Conservation (phyloP, 805 yeast species). For the Kodamaea hsintzibuensis region DNA sequence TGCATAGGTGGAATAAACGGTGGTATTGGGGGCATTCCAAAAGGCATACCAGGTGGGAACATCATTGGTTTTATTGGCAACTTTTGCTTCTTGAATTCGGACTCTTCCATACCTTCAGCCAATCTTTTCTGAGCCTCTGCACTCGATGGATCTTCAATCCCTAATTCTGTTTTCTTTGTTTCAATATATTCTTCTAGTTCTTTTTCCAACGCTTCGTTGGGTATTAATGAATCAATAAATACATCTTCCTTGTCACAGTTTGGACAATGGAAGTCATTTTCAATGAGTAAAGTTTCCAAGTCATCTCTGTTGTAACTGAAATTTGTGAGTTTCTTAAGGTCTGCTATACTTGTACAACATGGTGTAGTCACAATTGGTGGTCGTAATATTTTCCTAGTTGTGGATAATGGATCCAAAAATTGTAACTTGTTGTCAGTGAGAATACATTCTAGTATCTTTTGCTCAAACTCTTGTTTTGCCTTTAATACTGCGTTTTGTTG, state of each 20-base stretch:
- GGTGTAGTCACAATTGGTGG: conserved; percentile 77
- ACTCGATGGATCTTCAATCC: conserved; percentile 33
- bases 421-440: conserved; percentile 36
- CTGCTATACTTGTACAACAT: conserved; percentile 63
- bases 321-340: conserved; percentile 55
- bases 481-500: conserved; percentile 50
- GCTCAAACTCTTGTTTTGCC: conserved; percentile 54
- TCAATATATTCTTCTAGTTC: conserved; percentile 54
- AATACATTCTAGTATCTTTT: conserved; percentile 30
- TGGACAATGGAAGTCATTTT: conserved; percentile 88
- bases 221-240: conserved; percentile 67
- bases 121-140: conserved; percentile 20
- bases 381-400: conserved; percentile 52
- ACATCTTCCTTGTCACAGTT: conserved; percentile 75
- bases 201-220: conserved; percentile 59
- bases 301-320: conserved; percentile 38
- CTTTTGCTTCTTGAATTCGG: conserved; percentile 30
- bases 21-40: conserved; percentile 19
- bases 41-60: conserved; percentile 21
- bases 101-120: conserved; percentile 18
- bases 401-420: conserved; percentile 63
- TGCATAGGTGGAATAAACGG: conserved; percentile 24
- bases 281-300: conserved; percentile 55
- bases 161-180: conserved; percentile 32
- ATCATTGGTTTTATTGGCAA: conserved; percentile 18